A percentile compares a stretch with the other conserved stretches of the same genome.
Conservation (phyloP, 176 grass and related monocot genomes). For the Oryza rufipogon region DNA sequence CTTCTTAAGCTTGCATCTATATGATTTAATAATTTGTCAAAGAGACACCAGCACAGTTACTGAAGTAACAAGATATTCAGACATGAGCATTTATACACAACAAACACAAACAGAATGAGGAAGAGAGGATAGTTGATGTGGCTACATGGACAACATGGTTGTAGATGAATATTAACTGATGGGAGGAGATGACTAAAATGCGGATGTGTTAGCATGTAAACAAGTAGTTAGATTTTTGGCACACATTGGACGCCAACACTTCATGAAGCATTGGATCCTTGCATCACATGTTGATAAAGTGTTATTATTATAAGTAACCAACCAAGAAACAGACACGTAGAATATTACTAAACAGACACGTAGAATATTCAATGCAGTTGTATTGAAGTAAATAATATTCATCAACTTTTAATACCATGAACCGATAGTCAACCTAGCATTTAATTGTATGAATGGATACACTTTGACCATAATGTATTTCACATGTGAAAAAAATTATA, state of each 20-base stretch:
- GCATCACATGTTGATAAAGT: not conserved
- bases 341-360: constrained; percentile 3
- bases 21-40: constrained; percentile 12
- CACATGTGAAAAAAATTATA: not conserved
- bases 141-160: not conserved
- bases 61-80: constrained; percentile 6
- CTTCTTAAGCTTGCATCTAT: constrained; percentile 26
- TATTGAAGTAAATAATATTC: not conserved
- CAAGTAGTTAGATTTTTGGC: not conserved
- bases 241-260: constrained; percentile 5
- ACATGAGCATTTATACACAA: not conserved
- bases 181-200: constrained; percentile 9
- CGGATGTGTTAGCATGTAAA: not conserved
- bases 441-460: not conserved
- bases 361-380: constrained; percentile 1
- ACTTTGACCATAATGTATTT: constrained; percentile 8
- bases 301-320: constrained; percentile 4
- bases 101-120: not conserved
- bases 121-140: not conserved
- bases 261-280: not conserved
- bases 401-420: not conserved
- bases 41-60: not conserved
- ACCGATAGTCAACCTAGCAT: constrained; percentile 14
- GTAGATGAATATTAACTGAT: not conserved
- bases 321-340: constrained; percentile 15